Evolutionary conservation across 306 rosid species (phyloP).

Genomic region (Sechiopsis laciniata): DNA sequence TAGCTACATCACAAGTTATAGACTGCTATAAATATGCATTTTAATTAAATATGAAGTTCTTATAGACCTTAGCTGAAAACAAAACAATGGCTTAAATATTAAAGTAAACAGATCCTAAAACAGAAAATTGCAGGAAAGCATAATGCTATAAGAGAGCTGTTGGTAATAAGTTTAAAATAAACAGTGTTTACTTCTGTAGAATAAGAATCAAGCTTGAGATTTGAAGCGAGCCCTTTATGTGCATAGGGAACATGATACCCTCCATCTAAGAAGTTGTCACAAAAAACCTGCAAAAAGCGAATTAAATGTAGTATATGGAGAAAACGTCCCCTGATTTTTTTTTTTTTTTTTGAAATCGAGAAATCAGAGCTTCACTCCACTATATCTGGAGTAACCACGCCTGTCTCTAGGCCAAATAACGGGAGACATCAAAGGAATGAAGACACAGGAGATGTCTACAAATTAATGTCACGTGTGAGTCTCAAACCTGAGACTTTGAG

Average conservation of each 20-base stretch:
- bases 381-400: too few relatives aligned
- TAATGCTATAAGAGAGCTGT: not conserved
- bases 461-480: too few relatives aligned
- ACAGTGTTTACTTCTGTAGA: slow-evolving; percentile 47
- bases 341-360: too few relatives aligned
- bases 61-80: too few relatives aligned
- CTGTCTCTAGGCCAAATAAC: too few relatives aligned
- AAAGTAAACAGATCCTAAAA: not conserved
- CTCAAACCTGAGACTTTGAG: too few relatives aligned
- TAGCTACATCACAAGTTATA: slow-evolving; percentile 29
- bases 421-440: too few relatives aligned
- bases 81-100: not conserved
- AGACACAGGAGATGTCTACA: too few relatives aligned
- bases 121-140: not conserved
- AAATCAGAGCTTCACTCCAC: too few relatives aligned
- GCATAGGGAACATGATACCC: slow-evolving; percentile 94
- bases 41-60: too few relatives aligned
- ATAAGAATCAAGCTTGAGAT: slow-evolving; percentile 74
- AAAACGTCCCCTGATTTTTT: slow-evolving; percentile 16
- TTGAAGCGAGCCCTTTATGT: slow-evolving; percentile 75
- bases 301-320: not conserved
- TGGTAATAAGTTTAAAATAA: not conserved
- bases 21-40: too few relatives aligned
- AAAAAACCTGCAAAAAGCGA: slow-evolving; percentile 57
- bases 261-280: slow-evolving; percentile 95